Base-by-base conservation (phyloP, 805 yeast genomes). In the Nakazawaea pomicola region DNA sequence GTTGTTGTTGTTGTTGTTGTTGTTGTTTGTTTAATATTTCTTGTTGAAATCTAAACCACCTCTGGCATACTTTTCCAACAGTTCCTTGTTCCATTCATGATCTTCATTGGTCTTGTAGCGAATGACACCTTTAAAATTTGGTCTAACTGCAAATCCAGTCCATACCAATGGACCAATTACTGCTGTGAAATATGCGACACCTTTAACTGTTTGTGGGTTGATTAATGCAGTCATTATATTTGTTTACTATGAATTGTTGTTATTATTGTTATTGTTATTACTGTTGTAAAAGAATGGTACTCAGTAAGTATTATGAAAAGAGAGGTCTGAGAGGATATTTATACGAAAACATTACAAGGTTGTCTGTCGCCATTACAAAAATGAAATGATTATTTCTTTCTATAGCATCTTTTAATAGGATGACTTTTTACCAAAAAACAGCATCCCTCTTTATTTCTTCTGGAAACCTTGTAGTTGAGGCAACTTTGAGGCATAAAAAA, bases 61-160 rank as follows among this genome's bases (percentile, higher is more conserved):
- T 33, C 19, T 27, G 24, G 28, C 23, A 36, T 42, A 42, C 18
- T 34, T 37, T n/a, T 42, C 41, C 27, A 42, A 42, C 27, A 42
- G 29, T 17, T 32, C 35, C 28, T 24, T 42, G 21, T 37, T 33
- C 32, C 15, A 42, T 5, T 36, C 41, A 3, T 37, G 31, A 25
- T 42, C 45, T 29, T 42, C 45, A n/a, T 25, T 29, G 16, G 45
- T 42, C 36, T 42, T 42, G 31, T 37, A 42, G 16, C 36, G 36
- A 15, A 42, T 42, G 16, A 42, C 45, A 23, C 45, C 45, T 15
- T 28, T 37, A 27, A 42, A 42, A 8, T 29, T 28, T 28, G 45
- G 45, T 42, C 45, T 42, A 9, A 42, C 45, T 10, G 38, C 38
- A 17, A 37, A 42, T 15, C 41, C 45, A 12, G 41, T 29, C 41